phyloP scores from a whole-genome alignment of 257 asterid genomes.

The Ilex asprella region DNA sequence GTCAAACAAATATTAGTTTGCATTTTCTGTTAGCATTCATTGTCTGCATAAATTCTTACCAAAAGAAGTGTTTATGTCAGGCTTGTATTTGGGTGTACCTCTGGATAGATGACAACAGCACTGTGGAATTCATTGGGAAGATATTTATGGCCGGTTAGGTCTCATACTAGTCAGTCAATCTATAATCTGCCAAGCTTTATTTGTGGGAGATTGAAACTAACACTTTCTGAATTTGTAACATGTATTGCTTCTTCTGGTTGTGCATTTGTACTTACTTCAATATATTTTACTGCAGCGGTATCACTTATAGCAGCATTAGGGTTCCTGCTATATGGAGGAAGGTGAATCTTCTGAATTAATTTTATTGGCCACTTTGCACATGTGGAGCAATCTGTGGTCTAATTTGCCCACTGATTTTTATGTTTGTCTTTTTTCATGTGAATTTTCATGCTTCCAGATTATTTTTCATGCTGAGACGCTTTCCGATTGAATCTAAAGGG shows the following conservation, averaged over 20 bases:
- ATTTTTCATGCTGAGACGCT: slow-evolving; percentile 82
- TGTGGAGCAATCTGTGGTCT: background rate
- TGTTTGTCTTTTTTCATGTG: background rate
- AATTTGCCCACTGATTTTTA: background rate
- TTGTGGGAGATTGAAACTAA: background rate
- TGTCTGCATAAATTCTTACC: slow-evolving; percentile 10
- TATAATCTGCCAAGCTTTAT: background rate
- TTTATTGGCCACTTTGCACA: slow-evolving; percentile 3
- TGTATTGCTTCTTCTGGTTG: background rate
- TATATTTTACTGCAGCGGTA: slow-evolving; percentile 59
- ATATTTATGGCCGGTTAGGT: slow-evolving; percentile 78
- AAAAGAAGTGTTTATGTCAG: slow-evolving; percentile 32
- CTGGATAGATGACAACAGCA: slow-evolving; percentile 64
- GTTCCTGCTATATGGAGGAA: slow-evolving; percentile 91
- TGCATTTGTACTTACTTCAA: slow-evolving; percentile 10
- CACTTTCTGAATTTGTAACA: slow-evolving; percentile 3
- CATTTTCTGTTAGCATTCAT: background rate
- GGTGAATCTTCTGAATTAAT: slow-evolving; percentile 36
- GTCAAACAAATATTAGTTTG: background rate
- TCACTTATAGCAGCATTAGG: slow-evolving; percentile 86
- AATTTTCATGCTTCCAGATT: slow-evolving; percentile 42
- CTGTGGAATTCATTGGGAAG: slow-evolving; percentile 66
- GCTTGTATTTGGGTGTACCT: slow-evolving; percentile 71
- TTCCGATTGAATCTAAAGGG: slow-evolving; percentile 95
- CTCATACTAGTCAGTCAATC: slow-evolving; percentile 8